phyloP scores from a whole-genome alignment of 2,329 filamentous ascomycete species.

The Ascochyta lentis region DNA sequence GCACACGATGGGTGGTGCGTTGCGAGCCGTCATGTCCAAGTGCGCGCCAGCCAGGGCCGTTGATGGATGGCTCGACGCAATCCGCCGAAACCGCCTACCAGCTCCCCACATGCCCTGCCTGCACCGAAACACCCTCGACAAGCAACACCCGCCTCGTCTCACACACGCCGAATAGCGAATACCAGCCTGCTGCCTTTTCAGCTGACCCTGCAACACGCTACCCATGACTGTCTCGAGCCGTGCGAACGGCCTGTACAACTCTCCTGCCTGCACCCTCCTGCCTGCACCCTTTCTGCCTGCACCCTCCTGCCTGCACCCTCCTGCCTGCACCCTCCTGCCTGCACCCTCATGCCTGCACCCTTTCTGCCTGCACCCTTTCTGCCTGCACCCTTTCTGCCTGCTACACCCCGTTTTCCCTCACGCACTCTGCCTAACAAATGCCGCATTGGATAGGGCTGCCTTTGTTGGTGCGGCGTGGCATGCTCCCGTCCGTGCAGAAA shows the following conservation, averaged over 20 bases:
- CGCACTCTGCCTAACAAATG: conserved; percentile 8
- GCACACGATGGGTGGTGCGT: conserved; percentile 14
- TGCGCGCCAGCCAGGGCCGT: conserved; percentile 4
- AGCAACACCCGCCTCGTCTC: conserved; percentile 7
- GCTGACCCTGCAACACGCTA: conserved; percentile 2
- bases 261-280: conserved; percentile 1
- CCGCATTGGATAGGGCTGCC: conserved; percentile 40
- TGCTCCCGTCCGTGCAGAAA: conserved; percentile 11
- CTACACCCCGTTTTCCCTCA: background rate
- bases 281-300: conserved; percentile 1
- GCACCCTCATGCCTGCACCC: conserved; percentile 10
- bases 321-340: background rate
- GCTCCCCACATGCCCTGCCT: conserved; percentile 29
- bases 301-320: background rate
- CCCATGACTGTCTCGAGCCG: conserved; percentile 12
- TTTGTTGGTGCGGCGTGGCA: conserved; percentile 1
- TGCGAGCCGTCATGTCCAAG: conserved; percentile 11
- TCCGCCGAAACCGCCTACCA: conserved; percentile 16
- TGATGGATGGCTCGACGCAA: background rate
- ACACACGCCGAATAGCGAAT: conserved; percentile 14
- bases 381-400: conserved; percentile 4
- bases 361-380: background rate
- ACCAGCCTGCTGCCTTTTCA: conserved; percentile 6
- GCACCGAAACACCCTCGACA: conserved; percentile 20
- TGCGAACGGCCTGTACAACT: conserved; percentile 14